Evolutionary conservation across 257 asterid genomes (phyloP).

Genomic region (Solanum infundibuliforme): DNA sequence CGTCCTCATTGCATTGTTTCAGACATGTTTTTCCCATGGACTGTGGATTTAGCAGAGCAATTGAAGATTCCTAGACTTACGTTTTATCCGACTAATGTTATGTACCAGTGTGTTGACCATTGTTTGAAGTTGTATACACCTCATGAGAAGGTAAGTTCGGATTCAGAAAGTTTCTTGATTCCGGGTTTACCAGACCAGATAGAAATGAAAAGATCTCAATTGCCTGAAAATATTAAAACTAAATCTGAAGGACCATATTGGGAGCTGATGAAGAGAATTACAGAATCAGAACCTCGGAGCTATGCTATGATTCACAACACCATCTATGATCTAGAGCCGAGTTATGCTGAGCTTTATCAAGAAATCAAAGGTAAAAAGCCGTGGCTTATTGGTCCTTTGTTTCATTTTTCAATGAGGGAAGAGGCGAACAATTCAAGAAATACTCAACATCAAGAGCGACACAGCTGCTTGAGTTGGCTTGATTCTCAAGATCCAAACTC

Average conservation of each 20-base stretch:
- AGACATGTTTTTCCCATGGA: slow-evolving; percentile 20
- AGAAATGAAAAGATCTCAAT: slow-evolving; percentile 2
- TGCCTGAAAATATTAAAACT: neutral
- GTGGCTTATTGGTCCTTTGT: slow-evolving; percentile 18
- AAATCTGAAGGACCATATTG: neutral
- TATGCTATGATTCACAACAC: slow-evolving; percentile 8
- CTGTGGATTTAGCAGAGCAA: slow-evolving; percentile 9
- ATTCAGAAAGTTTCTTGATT: slow-evolving; percentile 9
- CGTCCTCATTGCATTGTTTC: slow-evolving; percentile 14
- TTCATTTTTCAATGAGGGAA: slow-evolving; percentile 4
- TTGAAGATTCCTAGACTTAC: slow-evolving; percentile 15
- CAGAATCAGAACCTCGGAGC: slow-evolving; percentile 9
- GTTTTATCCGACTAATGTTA: slow-evolving; percentile 2
- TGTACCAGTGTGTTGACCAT: slow-evolving; percentile 4
- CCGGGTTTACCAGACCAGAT: slow-evolving; percentile 14
- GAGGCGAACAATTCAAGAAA: neutral
- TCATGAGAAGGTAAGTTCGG: slow-evolving; percentile 11
- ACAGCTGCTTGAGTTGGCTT: slow-evolving; percentile 7
- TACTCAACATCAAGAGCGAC: neutral
- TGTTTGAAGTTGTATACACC: slow-evolving; percentile 7
- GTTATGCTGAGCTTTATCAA: slow-evolving; percentile 9
- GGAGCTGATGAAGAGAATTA: neutral
- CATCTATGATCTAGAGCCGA: slow-evolving; percentile 13
- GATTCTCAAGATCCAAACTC: neutral
- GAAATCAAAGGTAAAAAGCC: slow-evolving; percentile 3